These are phyloP conservation scores for Colletotrichum sidae DNA, from an alignment of 2,329 filamentous ascomycete species.

Conservation along the genomic window DNA sequence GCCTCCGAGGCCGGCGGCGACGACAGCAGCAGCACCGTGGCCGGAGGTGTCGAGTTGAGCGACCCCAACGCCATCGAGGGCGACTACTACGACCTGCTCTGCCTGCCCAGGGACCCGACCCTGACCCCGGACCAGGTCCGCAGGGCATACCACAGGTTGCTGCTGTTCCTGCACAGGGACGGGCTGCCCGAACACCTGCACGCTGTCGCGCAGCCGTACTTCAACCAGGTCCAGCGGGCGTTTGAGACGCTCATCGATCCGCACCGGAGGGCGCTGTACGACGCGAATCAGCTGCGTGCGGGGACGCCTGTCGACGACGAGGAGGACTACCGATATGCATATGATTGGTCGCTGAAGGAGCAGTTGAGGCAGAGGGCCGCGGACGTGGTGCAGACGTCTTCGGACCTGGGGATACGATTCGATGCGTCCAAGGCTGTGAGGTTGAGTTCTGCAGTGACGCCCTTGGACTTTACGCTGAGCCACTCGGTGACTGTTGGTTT, in stretches of 20 bases:
- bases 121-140: conserved; percentile 52
- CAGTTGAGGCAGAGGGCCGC: conserved; percentile 40
- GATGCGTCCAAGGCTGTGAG: conserved; percentile 44
- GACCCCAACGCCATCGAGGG: conserved; percentile 40
- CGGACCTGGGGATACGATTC: conserved; percentile 53
- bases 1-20: conserved; percentile 41
- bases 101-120: conserved; percentile 50
- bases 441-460: conserved; percentile 36
- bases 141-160: conserved; percentile 57
- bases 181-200: conserved; percentile 53
- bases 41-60: conserved; percentile 1
- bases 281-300: conserved; percentile 45
- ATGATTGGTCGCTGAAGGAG: conserved; percentile 40
- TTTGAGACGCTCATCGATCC: conserved; percentile 62
- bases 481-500: conserved; percentile 51
- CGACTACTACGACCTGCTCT: conserved; percentile 59
- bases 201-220: conserved; percentile 53
- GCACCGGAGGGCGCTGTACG: conserved; percentile 54
- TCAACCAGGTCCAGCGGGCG: conserved; percentile 54
- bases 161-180: conserved; percentile 57
- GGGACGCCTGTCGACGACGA: conserved; percentile 19
- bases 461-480: conserved; percentile 54
- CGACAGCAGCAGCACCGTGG: conserved; percentile 37
- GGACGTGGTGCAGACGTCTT: conserved; percentile 44
- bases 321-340: conserved; percentile 39